Conservation (phyloP, 179 eudicot species). For the Heliamphora pulchella region DNA sequence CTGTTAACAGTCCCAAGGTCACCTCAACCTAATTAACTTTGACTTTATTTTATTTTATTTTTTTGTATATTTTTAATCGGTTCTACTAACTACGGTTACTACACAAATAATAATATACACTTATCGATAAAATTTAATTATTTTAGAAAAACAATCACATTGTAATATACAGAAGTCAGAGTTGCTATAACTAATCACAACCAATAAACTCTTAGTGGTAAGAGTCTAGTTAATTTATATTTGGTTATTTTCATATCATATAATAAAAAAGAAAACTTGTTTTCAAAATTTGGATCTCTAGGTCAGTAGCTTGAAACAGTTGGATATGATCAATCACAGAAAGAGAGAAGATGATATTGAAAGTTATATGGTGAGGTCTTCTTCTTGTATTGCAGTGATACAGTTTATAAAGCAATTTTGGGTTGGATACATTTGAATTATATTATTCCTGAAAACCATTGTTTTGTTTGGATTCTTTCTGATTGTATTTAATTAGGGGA, state of each 20-base stretch:
- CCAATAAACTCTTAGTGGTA: no score
- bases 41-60: neutral
- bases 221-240: no score
- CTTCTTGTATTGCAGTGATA: neutral
- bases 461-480: conserved; percentile 18
- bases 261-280: no score
- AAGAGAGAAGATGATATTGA: conserved; percentile 22
- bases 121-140: no score
- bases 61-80: neutral
- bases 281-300: neutral
- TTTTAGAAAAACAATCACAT: no score
- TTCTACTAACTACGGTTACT: no score
- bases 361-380: conserved; percentile 18
- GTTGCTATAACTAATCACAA: no score
- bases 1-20: conserved; percentile 69
- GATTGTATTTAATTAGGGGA: no score
- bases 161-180: no score
- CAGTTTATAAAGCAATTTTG: neutral
- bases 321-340: conserved; percentile 30
- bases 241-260: no score
- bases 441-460: neutral
- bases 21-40: neutral
- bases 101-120: no score
- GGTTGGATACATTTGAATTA: neutral
- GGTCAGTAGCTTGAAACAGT: conserved; percentile 30